Base-by-base conservation (phyloP, 345 rosid species). In the Sonneratia alba region DNA sequence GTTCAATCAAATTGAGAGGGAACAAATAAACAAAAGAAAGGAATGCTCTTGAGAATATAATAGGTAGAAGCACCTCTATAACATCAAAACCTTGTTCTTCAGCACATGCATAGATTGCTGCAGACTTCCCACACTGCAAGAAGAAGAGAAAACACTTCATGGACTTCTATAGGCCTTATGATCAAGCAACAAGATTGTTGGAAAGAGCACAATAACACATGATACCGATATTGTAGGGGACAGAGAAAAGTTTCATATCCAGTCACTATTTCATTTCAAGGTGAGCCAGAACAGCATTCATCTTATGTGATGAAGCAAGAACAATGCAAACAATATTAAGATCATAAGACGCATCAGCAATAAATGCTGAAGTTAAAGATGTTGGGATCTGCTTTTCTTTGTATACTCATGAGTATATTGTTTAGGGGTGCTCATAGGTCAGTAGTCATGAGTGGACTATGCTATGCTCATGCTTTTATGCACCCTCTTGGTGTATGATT, bases 81-180 rank as follows among this genome's bases (percentile, higher is more conserved):
- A 95, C 81, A 89, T 87, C 84, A 70, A 85, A 95, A 48, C 94
- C 97, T 72, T 90, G 91, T 79, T 92, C 99, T 82, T 83, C 86
- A 3, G 98, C 99, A 77, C 99, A 95, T 71, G 99, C 97, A 66
- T 83, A 87, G 70, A 95, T 76, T 73, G 96, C 96, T 36, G 98
- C 92, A 75, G 98, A 90, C 76, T 95, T 95, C 80, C 99, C 98
- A 82, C 99, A 84, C 98, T 95, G 92, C 79, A 72, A 27, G 9
- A 40, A 55, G 14, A 66, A 67, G 74, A 38, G 34, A 71, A 55
- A 80, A 45, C 6, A 34, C 47, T 48, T 73, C 27, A 76, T 49
- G 40, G 48, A 62, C 22, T 15, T 32, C 38, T 24, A 21, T 15
- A 70, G 24, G 72, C 19, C 7, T 16, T 3, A 70, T 70, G 62